Percentiles rank a stretch among this genome's conserved stretches.
phyloP scores from a whole-genome alignment of 768 basidiomycete species.

The Gloeostereum incarnatum region DNA sequence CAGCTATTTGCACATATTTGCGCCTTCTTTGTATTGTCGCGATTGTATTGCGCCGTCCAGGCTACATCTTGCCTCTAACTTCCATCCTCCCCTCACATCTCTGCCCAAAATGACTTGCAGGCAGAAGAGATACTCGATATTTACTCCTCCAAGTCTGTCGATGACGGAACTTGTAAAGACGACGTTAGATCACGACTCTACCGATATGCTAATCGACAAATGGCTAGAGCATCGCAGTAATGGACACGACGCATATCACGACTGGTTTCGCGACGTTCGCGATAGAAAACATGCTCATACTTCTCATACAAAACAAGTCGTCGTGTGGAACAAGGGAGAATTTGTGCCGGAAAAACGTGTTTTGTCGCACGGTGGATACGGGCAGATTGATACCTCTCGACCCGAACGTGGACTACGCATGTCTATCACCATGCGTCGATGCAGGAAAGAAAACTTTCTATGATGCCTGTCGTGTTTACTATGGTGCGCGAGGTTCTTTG shows the following conservation, averaged over 20 bases:
- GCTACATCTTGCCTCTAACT: not conserved
- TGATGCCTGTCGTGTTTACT: slow-evolving; percentile 77
- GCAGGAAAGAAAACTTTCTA: slow-evolving; percentile 60
- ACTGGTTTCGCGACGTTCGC: slow-evolving; percentile 66
- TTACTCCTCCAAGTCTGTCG: slow-evolving; percentile 54
- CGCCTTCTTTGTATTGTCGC: too few species aligned
- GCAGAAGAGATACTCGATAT: slow-evolving; percentile 62
- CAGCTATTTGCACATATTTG: too few species aligned
- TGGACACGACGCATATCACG: slow-evolving; percentile 60
- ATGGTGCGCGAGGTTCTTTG: slow-evolving; percentile 39
- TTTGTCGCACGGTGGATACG: slow-evolving; percentile 72
- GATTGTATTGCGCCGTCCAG: not conserved
- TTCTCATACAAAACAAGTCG: slow-evolving; percentile 29
- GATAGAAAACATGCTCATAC: slow-evolving; percentile 54
- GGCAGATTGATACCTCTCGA: slow-evolving; percentile 71
- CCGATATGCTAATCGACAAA: slow-evolving; percentile 74
- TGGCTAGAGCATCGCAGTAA: slow-evolving; percentile 66
- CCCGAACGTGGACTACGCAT: slow-evolving; percentile 75
- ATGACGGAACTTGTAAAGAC: slow-evolving; percentile 78
- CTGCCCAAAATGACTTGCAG: too few species aligned
- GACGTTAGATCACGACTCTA: slow-evolving; percentile 66
- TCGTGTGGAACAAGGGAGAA: slow-evolving; percentile 54
- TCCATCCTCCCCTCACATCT: not conserved
- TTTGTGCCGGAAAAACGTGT: slow-evolving; percentile 75
- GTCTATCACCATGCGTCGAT: slow-evolving; percentile 73